Evolutionary conservation across 768 basidiomycete species (phyloP).

Genomic region (Tephrocybe sp.): DNA sequence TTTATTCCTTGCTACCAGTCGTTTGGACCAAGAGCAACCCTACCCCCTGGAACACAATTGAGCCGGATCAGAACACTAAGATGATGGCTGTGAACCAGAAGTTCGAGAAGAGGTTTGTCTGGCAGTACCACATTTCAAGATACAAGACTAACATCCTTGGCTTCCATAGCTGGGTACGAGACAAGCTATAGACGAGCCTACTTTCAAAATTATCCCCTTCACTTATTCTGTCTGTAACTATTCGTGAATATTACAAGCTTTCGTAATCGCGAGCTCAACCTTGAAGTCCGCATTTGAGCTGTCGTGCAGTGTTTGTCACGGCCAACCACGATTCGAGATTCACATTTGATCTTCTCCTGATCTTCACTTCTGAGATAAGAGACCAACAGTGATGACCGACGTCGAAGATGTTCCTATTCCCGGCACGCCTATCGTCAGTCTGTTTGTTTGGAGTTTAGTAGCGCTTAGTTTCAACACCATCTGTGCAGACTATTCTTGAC

Average conservation of each 20-base stretch:
- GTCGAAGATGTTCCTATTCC: conserved; percentile 36
- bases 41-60: conserved; percentile 84
- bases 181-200: conserved; percentile 54
- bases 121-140: not conserved
- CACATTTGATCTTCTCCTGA: not conserved
- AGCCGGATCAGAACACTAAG: conserved; percentile 76
- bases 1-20: conserved; percentile 28
- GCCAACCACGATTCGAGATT: not conserved
- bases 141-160: conserved; percentile 8
- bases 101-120: conserved; percentile 70
- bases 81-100: conserved; percentile 67
- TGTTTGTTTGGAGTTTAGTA: too few relatives aligned
- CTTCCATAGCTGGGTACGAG: conserved; percentile 66
- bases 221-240: conserved; percentile 17
- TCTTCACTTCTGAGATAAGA: not conserved
- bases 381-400: conserved; percentile 10
- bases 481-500: conserved; percentile 33
- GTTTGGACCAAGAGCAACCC: conserved; percentile 72
- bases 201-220: conserved; percentile 13
- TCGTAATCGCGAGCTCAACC: not conserved
- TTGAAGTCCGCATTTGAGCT: conserved; percentile 1
- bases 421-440: conserved; percentile 41
- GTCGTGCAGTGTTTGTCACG: conserved; percentile 10
- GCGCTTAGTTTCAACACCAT: too few relatives aligned
- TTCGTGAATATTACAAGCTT: conserved; percentile 18